Conservation (phyloP, 768 basidiomycete genomes). For the Amanita phalloides region DNA sequence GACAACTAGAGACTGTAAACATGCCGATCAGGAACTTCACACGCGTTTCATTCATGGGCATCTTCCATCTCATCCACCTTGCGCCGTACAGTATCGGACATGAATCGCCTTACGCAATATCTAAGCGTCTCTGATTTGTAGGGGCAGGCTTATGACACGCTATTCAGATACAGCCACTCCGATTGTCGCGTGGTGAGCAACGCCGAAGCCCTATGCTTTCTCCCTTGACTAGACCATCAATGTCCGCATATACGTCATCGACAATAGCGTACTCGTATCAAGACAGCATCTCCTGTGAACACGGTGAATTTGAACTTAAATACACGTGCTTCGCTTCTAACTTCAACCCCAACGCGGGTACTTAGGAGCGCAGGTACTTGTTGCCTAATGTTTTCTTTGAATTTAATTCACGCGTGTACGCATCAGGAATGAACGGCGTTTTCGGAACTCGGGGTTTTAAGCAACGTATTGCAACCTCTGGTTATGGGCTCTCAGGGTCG, state of each 20-base stretch:
- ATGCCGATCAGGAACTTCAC: conserved; percentile 3
- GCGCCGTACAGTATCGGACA: background rate
- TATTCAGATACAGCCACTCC: background rate
- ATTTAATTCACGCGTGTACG: background rate
- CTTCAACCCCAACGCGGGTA: background rate
- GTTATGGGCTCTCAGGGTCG: background rate
- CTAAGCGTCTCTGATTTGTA: background rate
- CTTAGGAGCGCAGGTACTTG: background rate
- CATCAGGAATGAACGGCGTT: conserved; percentile 1
- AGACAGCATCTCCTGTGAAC: background rate
- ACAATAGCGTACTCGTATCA: background rate
- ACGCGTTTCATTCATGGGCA: background rate
- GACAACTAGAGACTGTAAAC: background rate
- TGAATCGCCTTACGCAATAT: background rate
- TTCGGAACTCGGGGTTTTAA: background rate
- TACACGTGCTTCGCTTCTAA: background rate
- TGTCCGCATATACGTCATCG: conserved; percentile 1
- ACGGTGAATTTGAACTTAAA: background rate
- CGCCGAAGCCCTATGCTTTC: background rate
- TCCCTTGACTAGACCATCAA: background rate
- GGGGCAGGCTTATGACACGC: background rate
- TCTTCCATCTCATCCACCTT: background rate
- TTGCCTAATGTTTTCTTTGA: background rate
- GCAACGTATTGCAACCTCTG: background rate
- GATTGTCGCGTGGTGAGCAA: background rate